Evolutionary conservation across 257 asterid species (phyloP), one percentile per base, ranked within the genome.

Genomic region (Fraxinus quadrangulata): DNA sequence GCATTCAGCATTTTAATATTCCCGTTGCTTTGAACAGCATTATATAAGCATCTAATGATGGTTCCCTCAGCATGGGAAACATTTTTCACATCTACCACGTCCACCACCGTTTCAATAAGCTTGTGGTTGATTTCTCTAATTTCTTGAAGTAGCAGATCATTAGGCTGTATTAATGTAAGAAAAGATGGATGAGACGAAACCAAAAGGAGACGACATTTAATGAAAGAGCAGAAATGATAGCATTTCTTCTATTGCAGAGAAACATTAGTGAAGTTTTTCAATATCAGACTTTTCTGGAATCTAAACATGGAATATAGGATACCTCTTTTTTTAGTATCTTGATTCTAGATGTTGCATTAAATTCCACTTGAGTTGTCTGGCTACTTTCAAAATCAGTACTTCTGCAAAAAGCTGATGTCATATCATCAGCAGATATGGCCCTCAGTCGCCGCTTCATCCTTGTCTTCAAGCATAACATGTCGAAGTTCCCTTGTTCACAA

Each of bases 31-130:
- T 83, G 87, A 23, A 88, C 71, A 17, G 94, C 88, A 67, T 67
- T 72, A 70, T 84, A 90, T 34, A 86, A 86, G 75, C 83, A 88
- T 72, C 80, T 78, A 69, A 88, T 34, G 24, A 76, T 70, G 28
- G 84, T 81, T 77, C 67, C 85, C 59, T 80, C 83, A 16, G 75
- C 80, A 4, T 21, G 51, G 31, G 74, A 61, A 73, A 81, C 77
- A 36, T 80, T 84, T 73, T 83, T 80, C 24, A n/a, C 51, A 9
- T 66, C 81, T 47, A 45, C 72, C 70, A 83, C 84, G 31, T 89
- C 87, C 59, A 86, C 86, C 63, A 79, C 81, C 10, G 86, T 81
- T 40, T 90, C 92, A 67, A 88, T 77, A 34, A 85, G 84, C 78
- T 47, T 76, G 51, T 76, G 61, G 78, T 90, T 88, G 6, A 84